Evolutionary conservation across 371 early-diverging fungal species (phyloP), one percentile per base, ranked within the genome.

Genomic region (Catenaria anguillulae): DNA sequence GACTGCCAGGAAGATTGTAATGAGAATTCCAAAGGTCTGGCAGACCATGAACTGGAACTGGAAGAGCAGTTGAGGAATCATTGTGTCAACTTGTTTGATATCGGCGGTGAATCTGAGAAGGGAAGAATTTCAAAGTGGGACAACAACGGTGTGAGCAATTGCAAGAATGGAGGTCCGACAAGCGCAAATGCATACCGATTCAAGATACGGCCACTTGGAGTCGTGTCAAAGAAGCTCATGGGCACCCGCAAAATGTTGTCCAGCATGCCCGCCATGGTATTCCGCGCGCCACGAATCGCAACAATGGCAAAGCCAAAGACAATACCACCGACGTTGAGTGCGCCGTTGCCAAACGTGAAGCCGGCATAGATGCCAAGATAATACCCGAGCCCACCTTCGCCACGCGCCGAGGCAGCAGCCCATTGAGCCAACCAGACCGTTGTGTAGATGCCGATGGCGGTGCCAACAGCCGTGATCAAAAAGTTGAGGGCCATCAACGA

Each of bases 161-260:
- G n/a, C n/a, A n/a, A n/a, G n/a, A n/a, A n/a, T n/a, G n/a, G n/a
- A n/a, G n/a, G n/a, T n/a, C n/a, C n/a, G n/a, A n/a, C n/a, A n/a
- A n/a, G n/a, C n/a, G n/a, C n/a, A n/a, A n/a, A n/a, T n/a, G n/a
- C n/a, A n/a, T n/a, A n/a, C 15, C 93, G 77, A 68, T 87, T 90
- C 73, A 93, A 73, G 62, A 95, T 87, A 29, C 91, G 83, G 37
- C 89, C 91, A 23, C 87, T 66, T 4, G 93, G 87, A 0, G 89
- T 92, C 43, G 75, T 79, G 60, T 93, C 92, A 69, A 92, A 91
- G 54, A 52, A 74, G 71, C 21, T 69, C 43, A 40, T 61, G 34
- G 42, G 60, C 29, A 55, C 64, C 60, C 73, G 71, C 2, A 78
- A 59, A 40, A 78, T 68, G 42, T 71, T 65, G 33, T 65, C 56